phyloP scores from a whole-genome alignment of 2,329 filamentous ascomycete genomes.

The Metarhizium brunneum region DNA sequence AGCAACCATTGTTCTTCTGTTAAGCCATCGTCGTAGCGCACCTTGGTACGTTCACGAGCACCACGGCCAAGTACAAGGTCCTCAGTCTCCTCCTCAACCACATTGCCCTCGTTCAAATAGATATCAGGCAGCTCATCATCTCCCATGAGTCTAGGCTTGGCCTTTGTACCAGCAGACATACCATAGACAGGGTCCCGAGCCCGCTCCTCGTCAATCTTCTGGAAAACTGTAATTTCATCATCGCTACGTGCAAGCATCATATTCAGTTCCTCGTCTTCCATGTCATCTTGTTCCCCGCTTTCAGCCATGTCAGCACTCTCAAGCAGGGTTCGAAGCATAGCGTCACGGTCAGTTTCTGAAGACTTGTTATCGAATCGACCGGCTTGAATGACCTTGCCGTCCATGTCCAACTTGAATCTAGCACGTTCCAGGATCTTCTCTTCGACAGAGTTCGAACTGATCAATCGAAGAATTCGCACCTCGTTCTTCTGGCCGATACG shows the following conservation, averaged over 20 bases:
- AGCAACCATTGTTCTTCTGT: slow-evolving; percentile 99
- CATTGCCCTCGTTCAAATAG: slow-evolving; percentile 79
- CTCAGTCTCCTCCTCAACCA: slow-evolving; percentile 68
- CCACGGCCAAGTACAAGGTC: slow-evolving; percentile 74
- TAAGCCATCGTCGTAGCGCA: slow-evolving; percentile 92
- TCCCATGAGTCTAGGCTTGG: slow-evolving; percentile 68
- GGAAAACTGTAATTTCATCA: slow-evolving; percentile 68
- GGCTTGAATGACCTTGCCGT: slow-evolving; percentile 97
- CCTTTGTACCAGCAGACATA: slow-evolving; percentile 49
- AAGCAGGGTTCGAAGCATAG: slow-evolving; percentile 86
- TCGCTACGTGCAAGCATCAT: slow-evolving; percentile 86
- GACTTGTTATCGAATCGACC: slow-evolving; percentile 99
- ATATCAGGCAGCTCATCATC: slow-evolving; percentile 90
- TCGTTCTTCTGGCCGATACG: slow-evolving; percentile 99
- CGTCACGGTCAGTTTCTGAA: slow-evolving; percentile 94
- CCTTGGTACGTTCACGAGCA: slow-evolving; percentile 86
- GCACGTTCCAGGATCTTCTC: slow-evolving; percentile 97
- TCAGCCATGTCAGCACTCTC: slow-evolving; percentile 70
- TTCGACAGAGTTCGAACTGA: slow-evolving; percentile 94
- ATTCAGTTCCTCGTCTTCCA: slow-evolving; percentile 97
- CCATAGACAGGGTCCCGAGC: slow-evolving; percentile 61
- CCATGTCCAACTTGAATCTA: slow-evolving; percentile 97
- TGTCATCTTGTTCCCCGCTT: slow-evolving; percentile 76
- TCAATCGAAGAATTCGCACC: slow-evolving; percentile 89
- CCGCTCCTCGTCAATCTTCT: slow-evolving; percentile 73